Evolutionary conservation across 805 yeast genomes (phyloP), one percentile per base, ranked within the genome.

Genomic region (Zygoascus bituminiphila): DNA sequence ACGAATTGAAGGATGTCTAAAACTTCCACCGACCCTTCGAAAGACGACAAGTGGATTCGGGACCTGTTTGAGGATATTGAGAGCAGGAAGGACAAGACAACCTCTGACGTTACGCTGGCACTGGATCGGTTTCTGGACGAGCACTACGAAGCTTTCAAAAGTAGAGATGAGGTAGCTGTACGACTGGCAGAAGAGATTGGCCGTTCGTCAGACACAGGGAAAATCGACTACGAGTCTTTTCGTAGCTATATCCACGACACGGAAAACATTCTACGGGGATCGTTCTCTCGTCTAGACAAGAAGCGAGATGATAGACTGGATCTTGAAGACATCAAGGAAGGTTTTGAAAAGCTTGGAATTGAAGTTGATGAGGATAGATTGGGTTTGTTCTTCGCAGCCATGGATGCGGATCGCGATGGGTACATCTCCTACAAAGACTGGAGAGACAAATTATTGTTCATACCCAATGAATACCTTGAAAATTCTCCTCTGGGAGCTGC

Each of bases 371-470:
- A 70, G 10, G 63, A 71, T 12, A 77, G 77, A 53, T 68, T 84
- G 35, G 78, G 78, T 48, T 64, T 66, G 5, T 70, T 87, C 51
- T 82, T 82, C 69, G 60, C 69, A 31, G 74, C 70, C 49, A 52
- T 81, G 43, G 88, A 80, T 62, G 64, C 63, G 33, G 72, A 78
- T 51, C 67, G 74, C 42, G 78, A 76, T 48, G 91, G 93, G 1
- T 77, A 72, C 55, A 80, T 91, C 39, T 81, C 93, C 0, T 86
- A 78, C 60, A 88, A 88, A 46, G 91, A 91, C 57, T 93, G 94
- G 77, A 73, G 95, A 54, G 85, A 84, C 56, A 85, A 86, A 44
- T 67, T 91, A 23, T 64, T 89, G 45, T 77, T 91, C 57, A 82
- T 93, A 68, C 98, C 98, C 3, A 70, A 93, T 45, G 66, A 78